phyloP scores from a whole-genome alignment of 495 filamentous ascomycete species.

The Trichoderma gamsii region DNA sequence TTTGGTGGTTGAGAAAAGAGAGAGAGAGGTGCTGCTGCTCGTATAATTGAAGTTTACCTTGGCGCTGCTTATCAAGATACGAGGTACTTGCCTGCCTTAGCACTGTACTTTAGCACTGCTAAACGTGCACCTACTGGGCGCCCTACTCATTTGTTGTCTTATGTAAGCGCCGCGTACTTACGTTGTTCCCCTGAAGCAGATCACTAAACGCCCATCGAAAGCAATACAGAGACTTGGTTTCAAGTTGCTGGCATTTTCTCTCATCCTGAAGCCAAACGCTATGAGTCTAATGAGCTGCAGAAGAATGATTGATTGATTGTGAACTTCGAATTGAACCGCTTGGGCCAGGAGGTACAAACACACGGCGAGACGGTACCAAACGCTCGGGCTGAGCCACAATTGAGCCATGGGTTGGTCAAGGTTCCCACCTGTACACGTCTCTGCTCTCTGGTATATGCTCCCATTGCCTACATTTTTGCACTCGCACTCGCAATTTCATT shows the following conservation, averaged over 20 bases:
- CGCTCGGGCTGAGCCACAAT: neutral
- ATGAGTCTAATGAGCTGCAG: neutral
- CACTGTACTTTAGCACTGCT: too few relatives aligned
- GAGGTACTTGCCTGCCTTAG: too few relatives aligned
- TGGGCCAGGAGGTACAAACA: neutral
- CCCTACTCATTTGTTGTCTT: neutral
- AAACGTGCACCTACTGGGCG: too few relatives aligned
- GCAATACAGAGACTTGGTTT: too few relatives aligned
- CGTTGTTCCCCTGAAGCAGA: too few relatives aligned
- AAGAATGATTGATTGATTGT: neutral
- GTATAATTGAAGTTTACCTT: too few relatives aligned
- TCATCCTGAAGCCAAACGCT: neutral
- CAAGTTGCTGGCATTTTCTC: too few relatives aligned
- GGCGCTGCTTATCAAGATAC: too few relatives aligned
- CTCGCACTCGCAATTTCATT: neutral
- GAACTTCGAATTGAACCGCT: neutral
- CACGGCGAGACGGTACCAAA: neutral
- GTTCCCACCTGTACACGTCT: slow-evolving; percentile 28
- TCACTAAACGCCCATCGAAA: too few relatives aligned
- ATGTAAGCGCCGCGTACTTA: neutral
- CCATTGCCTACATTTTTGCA: neutral
- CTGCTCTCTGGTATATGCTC: slow-evolving; percentile 34
- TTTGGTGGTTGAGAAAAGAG: neutral
- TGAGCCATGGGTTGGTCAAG: slow-evolving; percentile 4
- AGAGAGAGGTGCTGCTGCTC: neutral